Evolutionary conservation across 805 yeast genomes (phyloP).

Genomic region (Ascoidea asiatica): DNA sequence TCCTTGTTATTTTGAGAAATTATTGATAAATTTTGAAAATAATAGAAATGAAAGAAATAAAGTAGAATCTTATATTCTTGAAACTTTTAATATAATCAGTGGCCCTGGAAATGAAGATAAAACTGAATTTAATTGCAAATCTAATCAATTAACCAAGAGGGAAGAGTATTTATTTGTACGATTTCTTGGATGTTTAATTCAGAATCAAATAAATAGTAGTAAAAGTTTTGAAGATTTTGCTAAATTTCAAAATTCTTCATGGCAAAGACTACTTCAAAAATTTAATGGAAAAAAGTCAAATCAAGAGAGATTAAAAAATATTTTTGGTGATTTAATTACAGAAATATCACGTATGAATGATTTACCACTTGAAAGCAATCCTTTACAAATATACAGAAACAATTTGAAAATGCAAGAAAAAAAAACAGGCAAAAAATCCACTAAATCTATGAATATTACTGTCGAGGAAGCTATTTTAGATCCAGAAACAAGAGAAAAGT

Average conservation of each 20-base stretch:
- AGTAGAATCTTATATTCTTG: background rate
- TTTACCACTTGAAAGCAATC: conserved; percentile 70
- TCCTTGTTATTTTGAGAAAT: conserved; percentile 52
- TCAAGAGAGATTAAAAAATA: conserved; percentile 15
- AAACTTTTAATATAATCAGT: no score
- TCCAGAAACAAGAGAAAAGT: conserved; percentile 53
- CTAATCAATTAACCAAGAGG: conserved; percentile 20
- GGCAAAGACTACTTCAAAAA: conserved; percentile 29
- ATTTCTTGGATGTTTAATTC: conserved; percentile 33
- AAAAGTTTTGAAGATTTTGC: conserved; percentile 15
- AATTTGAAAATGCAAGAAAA: conserved; percentile 2
- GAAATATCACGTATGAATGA: conserved; percentile 20
- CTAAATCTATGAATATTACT: conserved; percentile 15
- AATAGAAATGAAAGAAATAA: background rate
- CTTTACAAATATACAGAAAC: conserved; percentile 36
- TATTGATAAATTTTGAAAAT: conserved; percentile 4
- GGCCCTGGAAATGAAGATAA: background rate
- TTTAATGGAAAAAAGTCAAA: conserved; percentile 23
- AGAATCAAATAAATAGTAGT: conserved; percentile 22
- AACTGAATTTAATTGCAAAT: conserved; percentile 13
- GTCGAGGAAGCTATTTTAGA: conserved; percentile 71
- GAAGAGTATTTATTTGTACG: conserved; percentile 61
- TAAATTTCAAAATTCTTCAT: conserved; percentile 18
- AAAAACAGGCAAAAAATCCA: conserved; percentile 6
- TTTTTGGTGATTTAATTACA: conserved; percentile 26